Evolutionary conservation across 169 alveolate species (phyloP).

Genomic region (Cryptosporidium xiaoi): DNA sequence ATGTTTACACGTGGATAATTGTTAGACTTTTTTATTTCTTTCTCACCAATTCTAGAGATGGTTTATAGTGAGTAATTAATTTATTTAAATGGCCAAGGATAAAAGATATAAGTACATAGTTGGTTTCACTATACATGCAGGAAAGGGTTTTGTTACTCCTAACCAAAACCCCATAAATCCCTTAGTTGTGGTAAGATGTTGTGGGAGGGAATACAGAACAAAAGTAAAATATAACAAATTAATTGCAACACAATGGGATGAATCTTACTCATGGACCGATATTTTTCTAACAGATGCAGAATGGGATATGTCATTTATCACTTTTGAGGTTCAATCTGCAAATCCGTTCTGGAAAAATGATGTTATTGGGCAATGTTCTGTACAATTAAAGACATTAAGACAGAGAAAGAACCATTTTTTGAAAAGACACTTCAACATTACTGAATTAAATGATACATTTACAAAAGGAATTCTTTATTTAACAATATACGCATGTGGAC

Average conservation of each 20-base stretch:
- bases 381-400: constrained; percentile 86
- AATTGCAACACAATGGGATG: constrained; percentile 91
- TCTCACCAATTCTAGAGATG: neutral
- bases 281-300: constrained; percentile 84
- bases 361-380: constrained; percentile 85
- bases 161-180: constrained; percentile 84
- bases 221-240: constrained; percentile 86
- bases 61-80: neutral
- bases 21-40: neutral
- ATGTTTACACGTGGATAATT: constrained; percentile 24
- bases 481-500: constrained; percentile 87
- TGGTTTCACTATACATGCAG: constrained; percentile 88
- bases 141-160: constrained; percentile 80
- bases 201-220: constrained; percentile 87
- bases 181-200: constrained; percentile 90
- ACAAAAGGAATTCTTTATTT: constrained; percentile 82
- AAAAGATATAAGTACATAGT: constrained; percentile 74
- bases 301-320: constrained; percentile 89
- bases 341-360: constrained; percentile 92
- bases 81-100: constrained; percentile 18
- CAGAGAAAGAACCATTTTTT: constrained; percentile 85
- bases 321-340: constrained; percentile 91
- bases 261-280: constrained; percentile 88
- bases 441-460: constrained; percentile 83
- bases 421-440: constrained; percentile 83